phyloP scores from a whole-genome alignment of 345 rosid species.

The Microcos paniculata region DNA sequence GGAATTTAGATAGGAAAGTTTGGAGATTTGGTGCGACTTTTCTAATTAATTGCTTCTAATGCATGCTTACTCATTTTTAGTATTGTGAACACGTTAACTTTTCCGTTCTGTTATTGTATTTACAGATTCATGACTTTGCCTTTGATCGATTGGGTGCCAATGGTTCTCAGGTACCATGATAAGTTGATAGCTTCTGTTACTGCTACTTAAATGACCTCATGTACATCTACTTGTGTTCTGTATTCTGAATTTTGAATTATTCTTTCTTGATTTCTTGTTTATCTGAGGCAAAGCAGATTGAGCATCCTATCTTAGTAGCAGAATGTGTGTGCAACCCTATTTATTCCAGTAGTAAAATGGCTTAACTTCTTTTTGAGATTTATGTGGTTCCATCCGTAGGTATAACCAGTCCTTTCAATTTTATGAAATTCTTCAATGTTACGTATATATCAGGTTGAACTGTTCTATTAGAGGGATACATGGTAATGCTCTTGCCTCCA shows the following conservation, averaged over 20 bases:
- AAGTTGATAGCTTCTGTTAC: background rate
- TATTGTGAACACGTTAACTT: background rate
- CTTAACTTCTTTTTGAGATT: constrained; percentile 92
- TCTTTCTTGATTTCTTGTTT: constrained; percentile 35
- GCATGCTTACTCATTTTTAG: background rate
- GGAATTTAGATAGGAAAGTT: background rate
- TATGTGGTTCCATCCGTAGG: constrained; percentile 98
- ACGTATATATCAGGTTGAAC: background rate
- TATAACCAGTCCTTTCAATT: constrained; percentile 27
- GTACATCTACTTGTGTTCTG: background rate
- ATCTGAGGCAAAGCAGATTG: constrained; percentile 73
- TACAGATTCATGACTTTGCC: constrained; percentile 85
- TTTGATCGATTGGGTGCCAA: constrained; percentile 91
- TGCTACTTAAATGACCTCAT: background rate
- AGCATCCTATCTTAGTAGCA: constrained; percentile 90
- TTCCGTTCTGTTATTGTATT: background rate
- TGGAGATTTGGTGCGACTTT: background rate
- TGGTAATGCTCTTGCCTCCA: constrained; percentile 10
- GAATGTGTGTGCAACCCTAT: constrained; percentile 94
- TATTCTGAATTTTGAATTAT: background rate
- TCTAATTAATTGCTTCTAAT: background rate
- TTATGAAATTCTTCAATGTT: background rate
- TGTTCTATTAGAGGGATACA: constrained; percentile 7
- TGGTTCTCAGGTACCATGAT: constrained; percentile 62
- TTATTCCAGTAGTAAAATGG: constrained; percentile 95